Evolutionary conservation across 192 early-diverging fungal species (phyloP), one percentile per base, ranked within the genome.

Genomic region (Phlyctochytrium bullatum): DNA sequence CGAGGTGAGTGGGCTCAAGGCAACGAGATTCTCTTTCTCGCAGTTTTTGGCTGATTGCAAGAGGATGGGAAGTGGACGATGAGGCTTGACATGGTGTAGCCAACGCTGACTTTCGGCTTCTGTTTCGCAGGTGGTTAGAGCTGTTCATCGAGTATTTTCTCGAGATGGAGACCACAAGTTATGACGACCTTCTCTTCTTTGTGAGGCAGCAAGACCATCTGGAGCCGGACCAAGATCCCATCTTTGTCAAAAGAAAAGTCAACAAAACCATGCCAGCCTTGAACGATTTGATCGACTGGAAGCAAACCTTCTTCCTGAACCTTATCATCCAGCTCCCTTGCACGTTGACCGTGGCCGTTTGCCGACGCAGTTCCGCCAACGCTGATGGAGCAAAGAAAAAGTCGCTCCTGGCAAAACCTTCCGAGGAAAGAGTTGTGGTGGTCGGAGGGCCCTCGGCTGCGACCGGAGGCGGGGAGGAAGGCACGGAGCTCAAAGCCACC

Each of bases 281-380:
- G 56, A 82, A 85, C 59, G 87, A 90, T 47, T 69, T 87, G 28
- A 83, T 96, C 14, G 84, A 91, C 72, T 96, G 93, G 93, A 92
- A 92, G 67, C 90, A 93, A 72, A 93, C 94, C 2, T 93, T 96
- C 66, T 88, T 93, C 64, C 80, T 96, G 54, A 96, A 96, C 60
- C 83, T 96, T 23, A 94, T 96, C 65, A 87, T 92, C 35, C 93
- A 95, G 80, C 81, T 92, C 72, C 90, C 91, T 10, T 96, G 94
- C 81, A 90, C 90, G 64, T 78, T 96, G 61, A 94, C 94, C 0
- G 93, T 94, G 24, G 88, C 94, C 0, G 88, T 96, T 33, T 96
- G 94, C 69, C 64, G 74, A 60, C 71, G 74, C 36, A 68, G 67
- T 31, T 61, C 67, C 0, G 47, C 16, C 32, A 64, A 74, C 2